These are phyloP conservation scores for Mallotus japonicus DNA, from an alignment of 441 rosid species.

Conservation along the genomic window DNA sequence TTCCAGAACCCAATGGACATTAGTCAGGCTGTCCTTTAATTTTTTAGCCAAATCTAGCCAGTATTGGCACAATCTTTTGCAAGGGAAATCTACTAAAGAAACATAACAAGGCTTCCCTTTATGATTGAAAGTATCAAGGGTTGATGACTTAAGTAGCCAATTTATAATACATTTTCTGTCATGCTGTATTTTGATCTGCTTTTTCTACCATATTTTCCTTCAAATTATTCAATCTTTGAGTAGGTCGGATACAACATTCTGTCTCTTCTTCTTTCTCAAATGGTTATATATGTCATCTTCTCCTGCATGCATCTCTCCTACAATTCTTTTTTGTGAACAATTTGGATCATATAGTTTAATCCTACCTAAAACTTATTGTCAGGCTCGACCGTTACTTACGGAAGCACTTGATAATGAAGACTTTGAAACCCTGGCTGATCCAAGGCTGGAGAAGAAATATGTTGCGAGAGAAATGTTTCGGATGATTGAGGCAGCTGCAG, in stretches of 20 bases:
- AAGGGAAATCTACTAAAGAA: background rate
- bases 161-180: background rate
- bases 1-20: background rate
- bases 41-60: background rate
- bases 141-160: background rate
- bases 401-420: conserved; percentile 73
- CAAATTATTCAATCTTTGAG: background rate
- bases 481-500: conserved; percentile 94
- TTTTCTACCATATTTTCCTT: background rate
- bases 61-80: background rate
- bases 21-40: background rate
- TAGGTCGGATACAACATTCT: background rate
- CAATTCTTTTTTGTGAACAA: background rate
- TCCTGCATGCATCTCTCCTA: background rate
- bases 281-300: background rate
- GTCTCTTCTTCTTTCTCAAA: background rate
- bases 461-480: conserved; percentile 68
- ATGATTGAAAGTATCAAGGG: background rate
- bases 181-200: background rate
- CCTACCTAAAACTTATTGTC: conserved; percentile 18
- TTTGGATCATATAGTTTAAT: background rate
- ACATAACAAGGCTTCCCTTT: background rate
- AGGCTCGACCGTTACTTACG: conserved; percentile 80
- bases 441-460: conserved; percentile 59
- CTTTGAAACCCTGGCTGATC: conserved; percentile 64